phyloP scores from a whole-genome alignment of 768 basidiomycete species.

The Lentinula boryana region DNA sequence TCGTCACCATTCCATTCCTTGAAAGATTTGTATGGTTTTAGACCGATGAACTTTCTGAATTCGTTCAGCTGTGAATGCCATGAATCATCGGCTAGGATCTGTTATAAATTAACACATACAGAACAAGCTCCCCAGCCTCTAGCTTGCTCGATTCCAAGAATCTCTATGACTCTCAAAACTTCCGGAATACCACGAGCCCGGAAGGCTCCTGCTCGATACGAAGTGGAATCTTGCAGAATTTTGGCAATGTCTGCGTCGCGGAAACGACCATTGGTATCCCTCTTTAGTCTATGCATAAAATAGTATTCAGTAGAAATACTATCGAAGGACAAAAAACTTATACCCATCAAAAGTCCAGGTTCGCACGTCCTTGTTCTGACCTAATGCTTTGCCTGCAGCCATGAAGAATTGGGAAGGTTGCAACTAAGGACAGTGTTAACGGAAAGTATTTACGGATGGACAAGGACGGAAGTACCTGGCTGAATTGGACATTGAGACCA shows the following conservation, averaged over 20 bases:
- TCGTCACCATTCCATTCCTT: slow-evolving; percentile 51
- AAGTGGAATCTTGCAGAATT: slow-evolving; percentile 40
- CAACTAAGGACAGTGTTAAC: neutral
- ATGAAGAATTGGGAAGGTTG: neutral
- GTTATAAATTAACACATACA: slow-evolving; percentile 1
- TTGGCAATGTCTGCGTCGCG: slow-evolving; percentile 44
- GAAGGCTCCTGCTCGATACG: slow-evolving; percentile 38
- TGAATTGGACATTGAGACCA: neutral
- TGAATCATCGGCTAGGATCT: neutral
- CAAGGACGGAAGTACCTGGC: neutral
- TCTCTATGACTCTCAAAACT: slow-evolving; percentile 45
- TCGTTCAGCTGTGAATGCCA: slow-evolving; percentile 37
- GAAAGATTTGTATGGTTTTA: slow-evolving; percentile 41
- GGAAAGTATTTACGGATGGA: neutral
- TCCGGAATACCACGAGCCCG: slow-evolving; percentile 41
- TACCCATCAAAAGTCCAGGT: slow-evolving; percentile 44
- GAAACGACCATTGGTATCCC: slow-evolving; percentile 32
- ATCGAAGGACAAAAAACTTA: slow-evolving; percentile 14
- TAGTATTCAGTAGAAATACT: slow-evolving; percentile 7
- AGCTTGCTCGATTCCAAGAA: slow-evolving; percentile 50
- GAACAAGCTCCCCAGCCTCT: slow-evolving; percentile 51
- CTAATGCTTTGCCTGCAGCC: neutral
- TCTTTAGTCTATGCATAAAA: neutral
- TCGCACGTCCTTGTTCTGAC: slow-evolving; percentile 13
- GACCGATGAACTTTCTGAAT: slow-evolving; percentile 43